Evolutionary conservation across 2,329 filamentous ascomycete genomes (phyloP).

Genomic region (Colletotrichum sp.): DNA sequence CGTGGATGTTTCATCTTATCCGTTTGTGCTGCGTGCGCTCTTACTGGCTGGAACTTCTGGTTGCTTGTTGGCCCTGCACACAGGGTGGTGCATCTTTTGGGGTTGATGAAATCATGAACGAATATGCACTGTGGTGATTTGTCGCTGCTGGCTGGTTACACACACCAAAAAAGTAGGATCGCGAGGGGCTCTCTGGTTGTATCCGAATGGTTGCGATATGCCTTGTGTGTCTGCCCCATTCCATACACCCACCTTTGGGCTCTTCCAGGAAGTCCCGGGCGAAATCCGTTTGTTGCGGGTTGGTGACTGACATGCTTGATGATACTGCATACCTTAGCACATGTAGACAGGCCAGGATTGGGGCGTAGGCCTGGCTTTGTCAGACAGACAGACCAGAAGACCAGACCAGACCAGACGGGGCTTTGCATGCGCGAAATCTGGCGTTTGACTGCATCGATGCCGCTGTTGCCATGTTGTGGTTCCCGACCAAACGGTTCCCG

Average conservation of each 20-base stretch:
- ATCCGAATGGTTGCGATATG: not conserved
- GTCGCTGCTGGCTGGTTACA: not conserved
- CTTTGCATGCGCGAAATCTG: slow-evolving; percentile 28
- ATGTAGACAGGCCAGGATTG: not conserved
- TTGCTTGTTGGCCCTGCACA: not conserved
- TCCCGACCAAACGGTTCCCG: slow-evolving; percentile 23
- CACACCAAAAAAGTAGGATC: not conserved
- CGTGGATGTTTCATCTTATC: slow-evolving; percentile 18
- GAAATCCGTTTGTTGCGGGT: not conserved
- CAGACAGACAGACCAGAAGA: not conserved
- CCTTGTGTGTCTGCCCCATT: not conserved
- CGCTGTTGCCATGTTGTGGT: slow-evolving; percentile 24
- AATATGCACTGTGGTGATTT: not conserved
- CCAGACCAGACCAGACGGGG: not conserved
- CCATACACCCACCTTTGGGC: not conserved
- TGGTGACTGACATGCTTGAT: not conserved
- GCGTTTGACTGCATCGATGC: slow-evolving; percentile 29
- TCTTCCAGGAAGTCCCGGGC: not conserved
- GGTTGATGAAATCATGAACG: not conserved
- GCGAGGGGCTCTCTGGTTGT: not conserved
- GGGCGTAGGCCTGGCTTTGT: slow-evolving; percentile 3
- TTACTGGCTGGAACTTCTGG: not conserved
- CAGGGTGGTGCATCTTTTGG: not conserved
- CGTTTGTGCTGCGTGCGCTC: slow-evolving; percentile 13
- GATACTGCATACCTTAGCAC: not conserved